Percentiles rank a stretch among this genome's conserved stretches.
Conservation (phyloP, 352 stramenopile genomes). For the Pythium aquatile region DNA sequence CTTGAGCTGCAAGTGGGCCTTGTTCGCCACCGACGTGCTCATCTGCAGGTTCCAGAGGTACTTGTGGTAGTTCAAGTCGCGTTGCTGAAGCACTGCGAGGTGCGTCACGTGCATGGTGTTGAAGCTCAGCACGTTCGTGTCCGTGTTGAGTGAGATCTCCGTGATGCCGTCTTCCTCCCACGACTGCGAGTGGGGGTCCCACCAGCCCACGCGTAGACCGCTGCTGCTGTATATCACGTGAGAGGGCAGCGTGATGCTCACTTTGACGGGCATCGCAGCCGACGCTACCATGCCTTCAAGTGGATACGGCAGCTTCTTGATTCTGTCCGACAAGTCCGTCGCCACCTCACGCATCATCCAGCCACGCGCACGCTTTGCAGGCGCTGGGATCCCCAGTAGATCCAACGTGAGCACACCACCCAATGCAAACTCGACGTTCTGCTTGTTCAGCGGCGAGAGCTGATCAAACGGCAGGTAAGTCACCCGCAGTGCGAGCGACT, state of each 20-base stretch:
- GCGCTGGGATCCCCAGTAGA: slow-evolving; percentile 60
- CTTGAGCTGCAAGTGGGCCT: slow-evolving; percentile 49
- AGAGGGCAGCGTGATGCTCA: slow-evolving; percentile 43
- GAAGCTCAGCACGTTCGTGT: slow-evolving; percentile 66
- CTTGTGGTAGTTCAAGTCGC: slow-evolving; percentile 72
- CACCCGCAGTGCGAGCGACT: slow-evolving; percentile 69
- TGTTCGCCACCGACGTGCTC: slow-evolving; percentile 37
- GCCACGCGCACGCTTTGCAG: slow-evolving; percentile 62
- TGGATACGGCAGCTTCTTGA: slow-evolving; percentile 69
- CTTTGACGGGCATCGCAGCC: slow-evolving; percentile 64
- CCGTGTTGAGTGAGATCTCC: slow-evolving; percentile 51
- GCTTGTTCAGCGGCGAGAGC: slow-evolving; percentile 28
- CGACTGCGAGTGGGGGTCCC: slow-evolving; percentile 42
- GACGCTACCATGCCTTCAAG: slow-evolving; percentile 74
- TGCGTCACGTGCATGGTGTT: slow-evolving; percentile 76
- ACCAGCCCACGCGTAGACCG: slow-evolving; percentile 61
- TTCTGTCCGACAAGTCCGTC: slow-evolving; percentile 36
- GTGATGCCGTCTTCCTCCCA: slow-evolving; percentile 82
- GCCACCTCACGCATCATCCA: slow-evolving; percentile 79
- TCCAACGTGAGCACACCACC: slow-evolving; percentile 70
- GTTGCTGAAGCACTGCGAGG: slow-evolving; percentile 62
- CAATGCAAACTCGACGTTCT: slow-evolving; percentile 46
- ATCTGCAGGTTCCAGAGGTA: slow-evolving; percentile 58
- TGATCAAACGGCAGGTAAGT: slow-evolving; percentile 64
- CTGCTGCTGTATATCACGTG: slow-evolving; percentile 44